Evolutionary conservation across 2,329 filamentous ascomycete genomes (phyloP), one percentile per base, ranked within the genome.

Genomic region (Alternaria tenuissima): DNA sequence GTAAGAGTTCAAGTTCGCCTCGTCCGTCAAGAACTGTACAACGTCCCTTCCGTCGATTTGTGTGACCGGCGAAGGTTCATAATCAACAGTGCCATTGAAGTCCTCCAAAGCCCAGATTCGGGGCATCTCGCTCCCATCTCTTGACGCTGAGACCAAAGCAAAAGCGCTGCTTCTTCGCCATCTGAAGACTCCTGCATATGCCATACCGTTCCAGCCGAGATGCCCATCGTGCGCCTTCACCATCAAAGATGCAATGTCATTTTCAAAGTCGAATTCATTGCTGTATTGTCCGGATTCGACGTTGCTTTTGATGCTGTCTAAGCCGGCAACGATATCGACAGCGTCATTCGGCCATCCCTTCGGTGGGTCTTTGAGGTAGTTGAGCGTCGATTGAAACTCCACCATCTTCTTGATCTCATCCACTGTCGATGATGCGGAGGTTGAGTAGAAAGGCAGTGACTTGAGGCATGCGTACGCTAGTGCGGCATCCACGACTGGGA

Each of bases 191-290:
- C 78, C 75, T 16, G 75, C 69, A 38, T 77, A 74, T 22, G 70
- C 68, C 60, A 73, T 71, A 6, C 79, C 78, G 28, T 78, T 75
- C 30, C 75, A 75, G 2, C 67, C 72, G n/a, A 81, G 54, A 63
- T 74, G 76, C 0, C 76, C 76, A 55, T 78, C 76, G 41, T 77
- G 73, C 7, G 72, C 74, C 57, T 75, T 76, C 48, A 64, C 60
- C 9, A 78, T 49, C 26, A 78, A 59, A 1, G 56, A 56, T 9
- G 75, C 71, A 55, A 78, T 76, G 38, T 76, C 80, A 18, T 63
- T 65, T 62, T 82, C 79, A 26, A 81, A 80, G 41, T 81, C 79
- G 54, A 76, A 81, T 57, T 81, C 79, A 49, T 78, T 80, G 6
- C 61, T 64, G 53, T 81, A 82, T 4, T 58, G 58, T 3, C 69